A percentile compares a stretch with the other conserved stretches of the same genome.
phyloP scores from a whole-genome alignment of 1,139 yeast species.

The Saccharomycopsis crataegensis region DNA sequence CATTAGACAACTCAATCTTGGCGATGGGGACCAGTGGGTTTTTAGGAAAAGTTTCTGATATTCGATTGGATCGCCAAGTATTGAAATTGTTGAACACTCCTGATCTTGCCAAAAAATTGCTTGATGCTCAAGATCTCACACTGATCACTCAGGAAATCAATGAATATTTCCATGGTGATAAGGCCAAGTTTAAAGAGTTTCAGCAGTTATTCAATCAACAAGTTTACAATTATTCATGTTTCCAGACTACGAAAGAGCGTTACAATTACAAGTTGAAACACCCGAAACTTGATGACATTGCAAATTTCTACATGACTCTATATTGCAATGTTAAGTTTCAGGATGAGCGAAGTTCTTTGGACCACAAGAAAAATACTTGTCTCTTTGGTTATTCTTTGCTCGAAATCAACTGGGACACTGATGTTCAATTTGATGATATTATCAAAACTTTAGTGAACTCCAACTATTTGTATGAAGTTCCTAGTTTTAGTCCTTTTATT shows the following conservation, averaged over 20 bases:
- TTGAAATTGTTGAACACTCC: neutral
- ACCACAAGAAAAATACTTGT: neutral
- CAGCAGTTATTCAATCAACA: neutral
- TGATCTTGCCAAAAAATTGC: neutral
- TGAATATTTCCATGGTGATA: slow-evolving; percentile 1
- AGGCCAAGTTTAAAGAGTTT: slow-evolving; percentile 1
- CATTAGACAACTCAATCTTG: neutral
- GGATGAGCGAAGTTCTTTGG: neutral
- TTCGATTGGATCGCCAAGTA: neutral
- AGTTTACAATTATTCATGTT: neutral
- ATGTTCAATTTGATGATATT: slow-evolving; percentile 1
- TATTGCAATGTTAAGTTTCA: neutral
- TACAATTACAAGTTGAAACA: neutral
- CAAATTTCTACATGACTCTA: slow-evolving; percentile 5
- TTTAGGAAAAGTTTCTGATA: neutral
- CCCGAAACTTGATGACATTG: neutral
- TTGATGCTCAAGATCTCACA: neutral
- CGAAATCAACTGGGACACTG: slow-evolving; percentile 5
- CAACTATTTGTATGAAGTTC: slow-evolving; percentile 12
- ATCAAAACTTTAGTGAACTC: slow-evolving; percentile 7
- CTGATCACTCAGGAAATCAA: neutral
- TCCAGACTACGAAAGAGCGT: neutral
- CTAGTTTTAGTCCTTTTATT: slow-evolving; percentile 2
- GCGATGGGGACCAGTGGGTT: slow-evolving; percentile 5
- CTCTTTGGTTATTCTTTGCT: slow-evolving; percentile 4